Evolutionary conservation across 1,139 yeast species (phyloP), one percentile per base, ranked within the genome.

Genomic region (Geotrichum restrictum): DNA sequence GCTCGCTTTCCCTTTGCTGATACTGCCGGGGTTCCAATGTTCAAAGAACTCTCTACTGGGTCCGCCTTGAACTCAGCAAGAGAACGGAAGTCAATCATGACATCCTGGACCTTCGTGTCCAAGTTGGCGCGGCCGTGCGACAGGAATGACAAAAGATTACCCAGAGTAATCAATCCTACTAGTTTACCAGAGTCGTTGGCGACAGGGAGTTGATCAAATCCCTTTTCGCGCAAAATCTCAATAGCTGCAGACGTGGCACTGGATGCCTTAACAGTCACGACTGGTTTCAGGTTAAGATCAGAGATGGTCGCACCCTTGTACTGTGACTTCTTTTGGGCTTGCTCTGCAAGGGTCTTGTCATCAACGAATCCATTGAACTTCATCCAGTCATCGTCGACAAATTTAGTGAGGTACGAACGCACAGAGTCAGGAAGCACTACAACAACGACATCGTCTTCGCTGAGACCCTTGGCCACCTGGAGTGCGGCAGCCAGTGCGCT

Each of bases 351-450:
- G 31, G 75, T 69, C 48, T 71, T 67, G 57, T 80, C 85, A 52
- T 76, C 80, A 27, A 74, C 74, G 65, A 88, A 83, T 4, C 88
- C 87, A 68, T 87, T 85, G 62, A 81, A 81, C 69, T 78, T 80
- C 87, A 88, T 82, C 96, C 96, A 88, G 72, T 86, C 95, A 65
- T 88, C 95, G 68, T 88, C 95, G 48, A 88, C 93, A 66, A 88
- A 88, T 73, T 88, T 88, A 60, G 93, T 82, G 69, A 88, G 77
- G 74, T 88, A 88, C 13, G 95, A 86, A 74, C 96, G 82, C 64
- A 88, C 81, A 42, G 93, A 83, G 68, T 88, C 96, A 51, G 95
- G 95, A 80, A 87, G 81, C 32, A 88, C 84, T 45, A 85, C 91
- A 40, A 88, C 95, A 56, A 88, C 77, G 32, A 79, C 80, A 62